Base-by-base conservation (phyloP, 1,139 yeast species). In the Nakaseomyces delphensis region DNA sequence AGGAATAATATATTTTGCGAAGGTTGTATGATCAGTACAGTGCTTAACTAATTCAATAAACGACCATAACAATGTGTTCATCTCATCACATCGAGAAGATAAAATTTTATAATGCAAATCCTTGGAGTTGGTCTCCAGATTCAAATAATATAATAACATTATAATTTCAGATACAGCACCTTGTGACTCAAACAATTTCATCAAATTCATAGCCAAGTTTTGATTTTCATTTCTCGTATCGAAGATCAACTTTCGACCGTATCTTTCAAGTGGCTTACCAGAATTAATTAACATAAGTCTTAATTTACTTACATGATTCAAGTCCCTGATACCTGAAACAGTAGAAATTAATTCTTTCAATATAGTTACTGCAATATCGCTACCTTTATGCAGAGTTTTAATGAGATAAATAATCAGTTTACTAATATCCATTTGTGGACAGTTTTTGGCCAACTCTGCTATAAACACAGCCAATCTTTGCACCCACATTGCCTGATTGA, bases 401-500 rank as follows among this genome's bases (percentile, higher is more conserved):
- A 84, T 60, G 15, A 83, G 63, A 55, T 74, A 83, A 2, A 68
- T 64, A 14, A 87, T 60, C 10, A 91, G 66, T 16, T 83, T 79
- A 1, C 62, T 60, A 32, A 82, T 56, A 50, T 77, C 76, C 53
- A 82, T 72, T 19, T 66, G 63, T 0, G 76, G 70, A 52, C 78
- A 76, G 8, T 66, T 61, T 45, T 70, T 76, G 32, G 81, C 76
- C 4, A 81, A 62, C 45, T 77, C 76, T 2, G 89, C 87, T 44
- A 81, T 71, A 51, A 83, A 82, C 1, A 74, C 66, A 0, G 87
- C 73, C 21, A 83, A 62, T 24, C 86, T 79, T 56, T 81, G 94
- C 29, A 86, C 73, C 97, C 97, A 91, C 57, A 77, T 81, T 16
- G 85, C 71, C 48, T 84, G 93, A 53, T 79, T 77, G 46, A 89